Evolutionary conservation across 2,329 filamentous ascomycete species (phyloP), one percentile per base, ranked within the genome.

Genomic region (Septoria petroselini): DNA sequence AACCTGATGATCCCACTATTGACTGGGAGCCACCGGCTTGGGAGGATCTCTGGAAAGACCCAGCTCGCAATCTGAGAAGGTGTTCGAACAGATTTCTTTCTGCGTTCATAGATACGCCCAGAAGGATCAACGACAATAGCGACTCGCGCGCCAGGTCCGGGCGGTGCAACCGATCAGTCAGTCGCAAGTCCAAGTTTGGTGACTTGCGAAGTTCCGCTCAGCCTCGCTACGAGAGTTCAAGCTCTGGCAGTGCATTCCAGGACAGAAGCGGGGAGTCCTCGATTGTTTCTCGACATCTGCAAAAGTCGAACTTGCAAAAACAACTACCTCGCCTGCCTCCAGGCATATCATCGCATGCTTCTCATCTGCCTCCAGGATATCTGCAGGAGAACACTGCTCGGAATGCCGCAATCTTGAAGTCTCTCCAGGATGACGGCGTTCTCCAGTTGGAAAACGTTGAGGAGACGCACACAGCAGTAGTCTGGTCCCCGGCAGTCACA

Each of bases 401-500:
- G 7, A 47, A 47, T 40, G 43, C 43, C 9, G 40, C 25, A 33
- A 47, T 47, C n/a, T 9, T 47, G 15, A 39, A 39, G 17, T 39
- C 34, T 21, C 19, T 47, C 11, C 43, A 47, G 21, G 43, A 47
- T 18, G 46, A 48, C 6, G 46, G 35, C 12, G 37, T 48, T 12
- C 45, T 53, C 7, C 41, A 53, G 21, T 35, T 53, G 40, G 46
- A 35, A 2, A 34, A 53, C 29, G 49, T 17, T 25, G 50, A 49
- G 12, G 40, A 53, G 17, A 53, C 41, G 4, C 45, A 53, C 14
- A 49, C 27, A 5, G 47, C 50, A 1, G 46, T 49, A 1, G 25
- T 49, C 35, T 53, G 50, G 50, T 39, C 41, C 3, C 50, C 50
- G 6, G 45, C 50, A 11, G 45, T 53, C 29, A 53, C 50, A 3